These are phyloP conservation scores for Micractinium conductrix DNA, from an alignment of 139 green algal genomes.

Conservation along the genomic window DNA sequence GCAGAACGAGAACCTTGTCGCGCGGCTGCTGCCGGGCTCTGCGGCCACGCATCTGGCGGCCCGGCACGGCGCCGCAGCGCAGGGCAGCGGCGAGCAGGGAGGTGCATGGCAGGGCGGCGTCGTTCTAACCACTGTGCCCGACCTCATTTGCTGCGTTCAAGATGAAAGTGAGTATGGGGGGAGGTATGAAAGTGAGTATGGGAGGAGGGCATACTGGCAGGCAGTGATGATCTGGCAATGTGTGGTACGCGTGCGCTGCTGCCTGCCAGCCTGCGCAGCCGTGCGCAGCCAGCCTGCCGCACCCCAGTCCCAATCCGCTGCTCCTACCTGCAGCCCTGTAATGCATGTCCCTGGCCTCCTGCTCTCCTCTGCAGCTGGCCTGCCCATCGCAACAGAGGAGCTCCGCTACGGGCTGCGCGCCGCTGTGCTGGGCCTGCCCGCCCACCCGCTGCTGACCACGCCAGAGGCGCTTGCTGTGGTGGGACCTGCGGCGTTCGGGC, in stretches of 20 bases:
- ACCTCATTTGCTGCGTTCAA: slow-evolving; percentile 59
- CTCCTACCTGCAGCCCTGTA: not conserved
- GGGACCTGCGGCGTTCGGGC: slow-evolving; percentile 49
- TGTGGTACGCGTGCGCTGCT: not conserved
- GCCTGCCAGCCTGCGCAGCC: too few species aligned
- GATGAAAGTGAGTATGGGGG: slow-evolving; percentile 15
- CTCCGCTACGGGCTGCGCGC: slow-evolving; percentile 49
- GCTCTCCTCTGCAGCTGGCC: slow-evolving; percentile 28
- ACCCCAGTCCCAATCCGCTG: not conserved
- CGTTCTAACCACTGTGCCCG: slow-evolving; percentile 44
- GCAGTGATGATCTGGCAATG: not conserved
- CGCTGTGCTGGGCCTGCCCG: slow-evolving; percentile 46
- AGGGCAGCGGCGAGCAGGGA: not conserved
- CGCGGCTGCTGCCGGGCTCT: not conserved
- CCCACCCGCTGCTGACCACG: slow-evolving; percentile 46
- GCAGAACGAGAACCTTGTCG: slow-evolving; percentile 59
- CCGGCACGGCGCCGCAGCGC: not conserved
- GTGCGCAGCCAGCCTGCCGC: not conserved
- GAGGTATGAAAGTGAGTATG: too few species aligned
- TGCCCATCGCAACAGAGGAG: slow-evolving; percentile 47
- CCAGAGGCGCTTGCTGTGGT: slow-evolving; percentile 46
- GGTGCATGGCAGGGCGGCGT: not conserved
- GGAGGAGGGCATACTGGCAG: too few species aligned
- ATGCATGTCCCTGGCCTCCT: not conserved
- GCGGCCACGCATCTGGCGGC: too few species aligned